Conservation (phyloP, 169 alveolate species). For the Plasmodium inui region DNA sequence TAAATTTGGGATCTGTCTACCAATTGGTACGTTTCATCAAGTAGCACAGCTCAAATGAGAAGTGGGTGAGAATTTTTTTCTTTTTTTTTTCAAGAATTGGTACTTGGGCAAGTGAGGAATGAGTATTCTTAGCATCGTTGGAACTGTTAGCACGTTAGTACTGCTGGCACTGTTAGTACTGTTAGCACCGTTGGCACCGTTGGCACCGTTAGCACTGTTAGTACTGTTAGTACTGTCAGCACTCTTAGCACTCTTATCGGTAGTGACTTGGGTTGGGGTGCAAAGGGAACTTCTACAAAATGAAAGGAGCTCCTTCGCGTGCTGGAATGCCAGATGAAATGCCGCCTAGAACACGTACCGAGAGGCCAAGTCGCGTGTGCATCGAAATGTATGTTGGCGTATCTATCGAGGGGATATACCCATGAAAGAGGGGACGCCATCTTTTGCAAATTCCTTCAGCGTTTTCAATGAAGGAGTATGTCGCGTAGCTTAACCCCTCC, state of each 20-base stretch:
- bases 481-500: neutral
- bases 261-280: neutral
- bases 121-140: neutral
- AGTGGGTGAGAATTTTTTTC: neutral
- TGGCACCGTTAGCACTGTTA: too few species aligned
- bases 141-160: too few species aligned
- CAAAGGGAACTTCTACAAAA: neutral
- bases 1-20: neutral
- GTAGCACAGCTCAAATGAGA: neutral
- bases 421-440: neutral
- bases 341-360: neutral
- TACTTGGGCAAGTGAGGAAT: neutral
- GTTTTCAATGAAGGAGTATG: neutral
- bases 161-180: too few species aligned
- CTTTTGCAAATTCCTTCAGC: neutral
- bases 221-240: neutral
- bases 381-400: neutral
- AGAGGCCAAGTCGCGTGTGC: neutral
- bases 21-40: neutral
- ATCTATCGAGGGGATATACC: neutral
- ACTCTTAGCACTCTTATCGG: neutral
- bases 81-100: neutral
- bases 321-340: neutral
- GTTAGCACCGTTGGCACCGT: neutral
- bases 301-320: neutral